Base-by-base conservation (phyloP, 306 rosid genomes). In the Cucurbita maxima region DNA sequence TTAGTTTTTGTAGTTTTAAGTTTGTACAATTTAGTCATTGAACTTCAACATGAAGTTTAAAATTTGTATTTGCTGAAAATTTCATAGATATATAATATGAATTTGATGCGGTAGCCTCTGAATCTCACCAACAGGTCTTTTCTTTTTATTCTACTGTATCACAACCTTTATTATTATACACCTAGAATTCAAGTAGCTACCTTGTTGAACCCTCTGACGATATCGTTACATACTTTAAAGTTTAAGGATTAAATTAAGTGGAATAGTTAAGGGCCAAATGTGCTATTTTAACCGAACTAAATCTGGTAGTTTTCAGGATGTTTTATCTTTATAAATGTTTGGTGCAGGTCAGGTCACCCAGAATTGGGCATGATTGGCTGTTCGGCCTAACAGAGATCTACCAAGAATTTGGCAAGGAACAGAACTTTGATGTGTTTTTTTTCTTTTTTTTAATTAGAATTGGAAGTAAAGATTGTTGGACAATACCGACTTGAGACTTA, bases 391-490 rank as follows among this genome's bases (percentile, higher is more conserved):
- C 72, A 19, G 72, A 19, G 72, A 66, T 30, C 45, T 15, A 47
- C 4, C 15, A 44, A 56, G 58, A 67, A 15, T 45, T 45, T 38
- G 61, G 78, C 75, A 70, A 76, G 78, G 38, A 64, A 54, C 67
- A 81, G 36, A 34, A 74, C 80, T 74, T 30, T 30, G 34, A 30
- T 30, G 34, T 30, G 34, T 30, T 30, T 79, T 76, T 74, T 77
- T 25, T 25, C 1, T 25, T 79, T 76, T 74, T 77, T 25, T 25
- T 25, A 1, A 51, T 63, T 79, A 50, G 70, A 71, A 72, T 78
- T 71, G 58, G 64, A 81, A 83, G 63, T 76, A 4, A 82, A 83
- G 80, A 71, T 53, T 74, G 84, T 83, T 86, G 86, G 78, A 82
- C 66, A 78, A 85, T 83, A 74, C 78, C 50, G 83, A 73, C 66